phyloP scores from a whole-genome alignment of 768 basidiomycete genomes.

The Tephrocybe sp. region DNA sequence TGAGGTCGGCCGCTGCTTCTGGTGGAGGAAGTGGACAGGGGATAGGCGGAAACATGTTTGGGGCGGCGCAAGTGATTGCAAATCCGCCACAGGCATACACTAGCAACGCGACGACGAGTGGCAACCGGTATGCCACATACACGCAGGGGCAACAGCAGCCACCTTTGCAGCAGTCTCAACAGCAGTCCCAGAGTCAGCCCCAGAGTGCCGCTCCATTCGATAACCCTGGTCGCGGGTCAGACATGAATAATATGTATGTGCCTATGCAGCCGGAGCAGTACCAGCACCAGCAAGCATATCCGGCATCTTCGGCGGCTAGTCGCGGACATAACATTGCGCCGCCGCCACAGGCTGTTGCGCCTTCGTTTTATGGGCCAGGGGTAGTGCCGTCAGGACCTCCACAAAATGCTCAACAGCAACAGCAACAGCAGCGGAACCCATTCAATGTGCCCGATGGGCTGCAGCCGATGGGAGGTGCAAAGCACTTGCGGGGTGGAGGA shows the following conservation, averaged over 20 bases:
- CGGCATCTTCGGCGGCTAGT: constrained; percentile 31
- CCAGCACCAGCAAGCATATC: constrained; percentile 61
- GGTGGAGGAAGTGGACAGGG: constrained; percentile 26
- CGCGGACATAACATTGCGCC: constrained; percentile 46
- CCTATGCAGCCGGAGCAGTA: constrained; percentile 86
- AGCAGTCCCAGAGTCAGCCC: constrained; percentile 33
- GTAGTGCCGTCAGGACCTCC: constrained; percentile 50
- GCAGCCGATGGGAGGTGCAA: constrained; percentile 39
- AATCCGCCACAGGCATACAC: constrained; percentile 77
- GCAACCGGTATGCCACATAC: constrained; percentile 61
- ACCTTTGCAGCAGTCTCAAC: constrained; percentile 21
- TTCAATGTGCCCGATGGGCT: constrained; percentile 37
- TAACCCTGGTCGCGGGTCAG: constrained; percentile 57
- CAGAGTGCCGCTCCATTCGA: constrained; percentile 46
- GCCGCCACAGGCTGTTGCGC: constrained; percentile 48
- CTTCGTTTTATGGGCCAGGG: constrained; percentile 70
- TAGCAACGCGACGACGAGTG: constrained; percentile 47
- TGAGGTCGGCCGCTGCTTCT: constrained; percentile 58
- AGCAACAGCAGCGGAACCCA: constrained; percentile 40
- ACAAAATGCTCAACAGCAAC: constrained; percentile 13
- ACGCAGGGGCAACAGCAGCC: constrained; percentile 36
- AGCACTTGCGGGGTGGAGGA: constrained; percentile 59
- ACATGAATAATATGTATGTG: constrained; percentile 69
- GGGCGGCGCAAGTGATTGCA: constrained; percentile 49
- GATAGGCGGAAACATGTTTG: constrained; percentile 40